A percentile compares a stretch with the other conserved stretches of the same genome.
Conservation (phyloP, 2,329 filamentous ascomycete genomes). For the Aspergillus pseudoterreus region DNA sequence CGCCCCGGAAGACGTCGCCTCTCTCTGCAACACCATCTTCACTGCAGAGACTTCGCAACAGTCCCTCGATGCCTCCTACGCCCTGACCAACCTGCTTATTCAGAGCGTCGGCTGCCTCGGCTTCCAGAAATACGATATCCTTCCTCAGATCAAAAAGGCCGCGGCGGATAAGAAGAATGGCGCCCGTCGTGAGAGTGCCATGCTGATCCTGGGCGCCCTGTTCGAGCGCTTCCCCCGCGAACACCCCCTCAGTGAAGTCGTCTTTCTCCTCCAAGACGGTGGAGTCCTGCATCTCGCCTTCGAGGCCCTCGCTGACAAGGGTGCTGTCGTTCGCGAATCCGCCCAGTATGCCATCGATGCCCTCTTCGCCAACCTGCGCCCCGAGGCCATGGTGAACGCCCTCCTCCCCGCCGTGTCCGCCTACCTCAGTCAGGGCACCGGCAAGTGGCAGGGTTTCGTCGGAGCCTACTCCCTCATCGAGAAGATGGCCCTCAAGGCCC, state of each 20-base stretch:
- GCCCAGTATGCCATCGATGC: constrained; percentile 93
- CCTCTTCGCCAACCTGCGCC: constrained; percentile 71
- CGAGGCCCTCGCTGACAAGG: constrained; percentile 87
- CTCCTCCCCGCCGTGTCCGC: constrained; percentile 70
- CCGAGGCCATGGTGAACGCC: constrained; percentile 79
- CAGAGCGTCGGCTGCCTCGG: constrained; percentile 64
- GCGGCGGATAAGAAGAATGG: constrained; percentile 92
- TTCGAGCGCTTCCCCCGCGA: constrained; percentile 83
- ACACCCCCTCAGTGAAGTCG: constrained; percentile 73
- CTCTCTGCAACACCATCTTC: constrained; percentile 65
- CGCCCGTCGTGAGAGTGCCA: constrained; percentile 78
- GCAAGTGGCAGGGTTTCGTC: constrained; percentile 96
- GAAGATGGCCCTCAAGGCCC: constrained; percentile 91
- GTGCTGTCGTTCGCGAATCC: constrained; percentile 79
- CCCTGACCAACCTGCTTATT: constrained; percentile 60
- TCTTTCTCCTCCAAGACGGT: constrained; percentile 78
- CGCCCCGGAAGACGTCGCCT: constrained; percentile 62
- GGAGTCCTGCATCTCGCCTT: constrained; percentile 69
- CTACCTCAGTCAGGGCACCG: constrained; percentile 78
- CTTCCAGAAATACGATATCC: constrained; percentile 58
- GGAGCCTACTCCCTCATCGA: constrained; percentile 81
- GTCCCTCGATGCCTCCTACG: constrained; percentile 66
- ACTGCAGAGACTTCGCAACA: constrained; percentile 64
- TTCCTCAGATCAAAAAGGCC: constrained; percentile 68
- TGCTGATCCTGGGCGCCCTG: constrained; percentile 90